Percentiles rank a stretch among this genome's conserved stretches.
phyloP scores from a whole-genome alignment of 495 filamentous ascomycete species.

The Aspergillus olivimuriae region DNA sequence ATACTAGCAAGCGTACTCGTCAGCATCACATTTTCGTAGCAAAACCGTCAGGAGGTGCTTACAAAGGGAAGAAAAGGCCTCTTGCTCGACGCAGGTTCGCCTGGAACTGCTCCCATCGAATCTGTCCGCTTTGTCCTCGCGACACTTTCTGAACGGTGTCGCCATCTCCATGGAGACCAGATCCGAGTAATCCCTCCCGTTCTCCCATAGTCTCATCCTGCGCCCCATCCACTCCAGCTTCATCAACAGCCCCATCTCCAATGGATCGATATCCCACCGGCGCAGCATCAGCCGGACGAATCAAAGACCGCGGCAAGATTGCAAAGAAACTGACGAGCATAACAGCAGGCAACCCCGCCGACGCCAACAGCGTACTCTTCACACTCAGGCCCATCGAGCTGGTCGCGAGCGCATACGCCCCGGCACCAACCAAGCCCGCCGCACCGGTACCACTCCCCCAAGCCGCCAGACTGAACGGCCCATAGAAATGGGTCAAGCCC shows the following conservation, averaged over 20 bases:
- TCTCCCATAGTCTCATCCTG: slow-evolving; percentile 24
- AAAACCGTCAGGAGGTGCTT: slow-evolving; percentile 17
- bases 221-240: slow-evolving; percentile 22
- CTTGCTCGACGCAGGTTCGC: slow-evolving; percentile 46
- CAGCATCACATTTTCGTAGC: slow-evolving; percentile 6
- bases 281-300: slow-evolving; percentile 26
- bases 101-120: slow-evolving; percentile 32
- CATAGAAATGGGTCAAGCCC: slow-evolving; percentile 88
- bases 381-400: slow-evolving; percentile 69
- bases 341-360: slow-evolving; percentile 68
- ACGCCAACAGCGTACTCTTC: slow-evolving; percentile 62
- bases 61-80: slow-evolving; percentile 63
- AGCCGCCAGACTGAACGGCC: slow-evolving; percentile 78
- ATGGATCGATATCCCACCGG: slow-evolving; percentile 25
- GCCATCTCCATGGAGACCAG: slow-evolving; percentile 20
- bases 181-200: slow-evolving; percentile 33
- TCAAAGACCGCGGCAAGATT: slow-evolving; percentile 59
- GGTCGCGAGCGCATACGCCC: slow-evolving; percentile 78
- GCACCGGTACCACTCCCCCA: slow-evolving; percentile 94
- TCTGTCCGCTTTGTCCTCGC: neutral
- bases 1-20: slow-evolving; percentile 50
- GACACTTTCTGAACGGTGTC: slow-evolving; percentile 17
- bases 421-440: slow-evolving; percentile 80
- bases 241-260: slow-evolving; percentile 32
- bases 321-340: slow-evolving; percentile 85